Base-by-base conservation (phyloP, 495 filamentous ascomycete species). In the Physcia stellaris region DNA sequence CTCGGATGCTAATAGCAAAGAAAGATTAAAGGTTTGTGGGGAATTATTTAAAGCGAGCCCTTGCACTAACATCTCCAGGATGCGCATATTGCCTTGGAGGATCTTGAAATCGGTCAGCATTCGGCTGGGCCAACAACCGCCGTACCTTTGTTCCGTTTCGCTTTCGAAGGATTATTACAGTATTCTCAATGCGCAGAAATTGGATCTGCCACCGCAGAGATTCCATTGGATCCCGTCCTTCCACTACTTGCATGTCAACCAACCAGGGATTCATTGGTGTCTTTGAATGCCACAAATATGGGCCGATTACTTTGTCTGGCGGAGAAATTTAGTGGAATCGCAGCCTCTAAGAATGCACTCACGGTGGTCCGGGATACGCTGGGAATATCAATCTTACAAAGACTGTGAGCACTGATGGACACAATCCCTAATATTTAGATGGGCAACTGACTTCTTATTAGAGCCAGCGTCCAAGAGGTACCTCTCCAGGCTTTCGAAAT, bases 401-500 rank as follows among this genome's bases (percentile, higher is more conserved):
- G 41, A 18, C 32, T 52, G 36, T 45, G 16, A 37, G 40, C 33
- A n/a, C n/a, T n/a, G n/a, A n/a, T n/a, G n/a, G n/a, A n/a, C n/a
- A n/a, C n/a, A n/a, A n/a, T n/a, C n/a, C n/a, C 4, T n/a, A 15
- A 10, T 9, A 29, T 30, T 13, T 35, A 10, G 32, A 28, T 7
- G 13, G 13, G 26, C n/a, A 17, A 11, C 35, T 42, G 18, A 41
- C 41, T 26, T 13, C 32, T 40, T 20, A 15, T 18, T 15, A 52
- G 31, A 18, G 24, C 36, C 21, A 23, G 40, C 28, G 44, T 40
- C 4, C 51, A 40, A 13, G 44, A 52, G 26, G 41, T 51, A 2
- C 47, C 43, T 16, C 48, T 59, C 17, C 42, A 41, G 21, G 49
- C 49, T 24, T 40, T 56, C 26, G 43, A 40, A 6, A 35, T 51